Percentiles rank a stretch among this genome's conserved stretches.
Conservation (phyloP, 192 early-diverging fungal genomes). For the Coemansia sp. region DNA sequence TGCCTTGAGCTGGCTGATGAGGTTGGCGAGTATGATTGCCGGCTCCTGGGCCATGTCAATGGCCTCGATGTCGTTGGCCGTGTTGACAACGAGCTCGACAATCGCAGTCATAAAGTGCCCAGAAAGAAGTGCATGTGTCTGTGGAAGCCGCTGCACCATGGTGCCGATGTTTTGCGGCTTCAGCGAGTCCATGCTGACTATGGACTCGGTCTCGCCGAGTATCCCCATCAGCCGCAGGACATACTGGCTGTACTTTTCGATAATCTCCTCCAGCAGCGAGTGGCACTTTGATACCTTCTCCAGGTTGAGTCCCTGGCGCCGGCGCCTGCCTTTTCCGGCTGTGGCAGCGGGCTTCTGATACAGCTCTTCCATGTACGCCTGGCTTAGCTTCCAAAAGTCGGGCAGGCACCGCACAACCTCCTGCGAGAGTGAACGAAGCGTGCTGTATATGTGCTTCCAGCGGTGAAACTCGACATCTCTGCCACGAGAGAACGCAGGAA, state of each 20-base stretch:
- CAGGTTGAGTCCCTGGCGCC: constrained; percentile 48
- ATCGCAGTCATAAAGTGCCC: constrained; percentile 77
- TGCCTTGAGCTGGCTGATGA: constrained; percentile 72
- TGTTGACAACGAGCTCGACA: constrained; percentile 72
- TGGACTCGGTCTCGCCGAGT: constrained; percentile 32
- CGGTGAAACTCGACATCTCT: constrained; percentile 55
- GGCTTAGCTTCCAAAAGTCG: constrained; percentile 91
- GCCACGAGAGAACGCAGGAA: constrained; percentile 40
- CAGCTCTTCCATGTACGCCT: constrained; percentile 84
- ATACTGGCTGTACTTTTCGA: constrained; percentile 49
- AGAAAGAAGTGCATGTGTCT: constrained; percentile 62
- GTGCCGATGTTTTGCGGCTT: constrained; percentile 10
- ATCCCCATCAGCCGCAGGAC: constrained; percentile 47
- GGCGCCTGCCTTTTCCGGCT: constrained; percentile 34
- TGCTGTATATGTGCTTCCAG: constrained; percentile 68
- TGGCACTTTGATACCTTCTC: constrained; percentile 53
- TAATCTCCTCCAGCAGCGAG: constrained; percentile 47
- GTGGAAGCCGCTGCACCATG: constrained; percentile 49
- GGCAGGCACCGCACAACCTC: constrained; percentile 73
- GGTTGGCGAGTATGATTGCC: constrained; percentile 63
- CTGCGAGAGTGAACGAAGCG: constrained; percentile 78
- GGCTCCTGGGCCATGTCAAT: constrained; percentile 75
- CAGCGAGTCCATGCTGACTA: constrained; percentile 30
- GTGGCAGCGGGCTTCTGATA: constrained; percentile 55
- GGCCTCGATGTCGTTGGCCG: constrained; percentile 74